Base-by-base conservation (phyloP, 371 early-diverging fungal species). In the Rhizomucor pusillus region DNA sequence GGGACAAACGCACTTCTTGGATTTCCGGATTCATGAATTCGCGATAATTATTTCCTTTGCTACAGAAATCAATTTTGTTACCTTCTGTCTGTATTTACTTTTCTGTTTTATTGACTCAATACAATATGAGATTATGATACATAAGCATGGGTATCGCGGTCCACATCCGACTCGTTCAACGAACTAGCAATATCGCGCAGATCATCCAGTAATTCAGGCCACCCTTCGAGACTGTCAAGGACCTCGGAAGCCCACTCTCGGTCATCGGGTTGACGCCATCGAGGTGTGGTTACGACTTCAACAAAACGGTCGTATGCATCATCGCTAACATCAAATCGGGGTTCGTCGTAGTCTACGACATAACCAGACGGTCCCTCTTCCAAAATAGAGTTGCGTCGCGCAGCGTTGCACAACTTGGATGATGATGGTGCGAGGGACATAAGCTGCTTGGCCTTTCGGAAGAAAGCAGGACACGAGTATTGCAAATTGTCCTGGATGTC, bases 1-100 rank as follows among this genome's bases (percentile, higher is more conserved):
- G 34, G 44, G 81, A 57, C 87, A 67, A 67, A 35, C 71, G 71
- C 40, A 62, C 57, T 16, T 75, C 75, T 33, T 71, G 75, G 75
- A 66, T 75, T 23, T 49, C 66, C 48, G 61, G 66, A n/a, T 66
- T 67, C 29, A 71, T 71, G 63, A 59, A 59, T 18, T 66, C 71
- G 18, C 60, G 65, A 62, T 71, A 71, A 56, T 56, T 14, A 16
- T 41, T 4, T 41, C 41, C 19, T 11, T 41, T 41, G 14, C 7
- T 29, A 29, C 29, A 29, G n/a, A 29, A 29, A 5, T 29, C 29
- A 3, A 29, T 5, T 29, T 29, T 29, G 7, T 7, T 29, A 29
- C 7, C 29, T 29, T 29, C 7, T 7, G 29, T 29, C n/a, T n/a
- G 29, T 29, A 29, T 29, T 29, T 29, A 29, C 29, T 29, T 29